Conservation (phyloP, 768 basidiomycete species). For the Trametes punicea region DNA sequence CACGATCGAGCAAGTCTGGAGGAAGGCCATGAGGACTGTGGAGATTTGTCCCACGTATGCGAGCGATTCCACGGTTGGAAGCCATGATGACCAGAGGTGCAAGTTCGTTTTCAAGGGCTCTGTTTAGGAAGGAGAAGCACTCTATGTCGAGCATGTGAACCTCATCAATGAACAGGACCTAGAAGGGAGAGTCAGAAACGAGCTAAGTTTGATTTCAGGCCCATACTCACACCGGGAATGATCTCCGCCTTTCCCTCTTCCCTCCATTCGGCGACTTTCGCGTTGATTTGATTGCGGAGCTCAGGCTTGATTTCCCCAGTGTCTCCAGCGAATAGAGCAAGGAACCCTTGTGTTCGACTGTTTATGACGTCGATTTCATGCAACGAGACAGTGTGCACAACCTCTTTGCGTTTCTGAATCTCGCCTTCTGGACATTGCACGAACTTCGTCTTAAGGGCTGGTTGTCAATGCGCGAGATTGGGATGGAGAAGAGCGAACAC, state of each 20-base stretch:
- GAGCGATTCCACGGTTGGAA: constrained; percentile 90
- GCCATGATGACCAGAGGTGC: constrained; percentile 98
- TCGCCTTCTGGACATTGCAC: constrained; percentile 98
- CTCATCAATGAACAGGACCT: constrained; percentile 99
- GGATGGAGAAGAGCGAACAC: too few species aligned
- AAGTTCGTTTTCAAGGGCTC: constrained; percentile 90
- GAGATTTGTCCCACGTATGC: constrained; percentile 94
- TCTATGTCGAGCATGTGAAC: constrained; percentile 99
- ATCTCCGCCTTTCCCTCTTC: constrained; percentile 99
- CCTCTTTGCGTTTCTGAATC: constrained; percentile 95
- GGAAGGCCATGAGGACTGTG: constrained; percentile 94
- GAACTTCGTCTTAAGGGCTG: constrained; percentile 99
- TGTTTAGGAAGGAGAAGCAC: constrained; percentile 97
- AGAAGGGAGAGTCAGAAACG: not conserved
- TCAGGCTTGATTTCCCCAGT: constrained; percentile 99
- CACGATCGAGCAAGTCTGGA: constrained; percentile 90
- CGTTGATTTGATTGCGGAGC: constrained; percentile 92
- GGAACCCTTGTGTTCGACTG: constrained; percentile 96
- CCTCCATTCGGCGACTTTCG: constrained; percentile 95
- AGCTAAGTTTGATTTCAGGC: not conserved
- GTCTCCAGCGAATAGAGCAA: constrained; percentile 92
- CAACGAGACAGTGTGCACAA: constrained; percentile 94
- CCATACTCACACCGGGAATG: constrained; percentile 78
- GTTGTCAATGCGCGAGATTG: too few species aligned
- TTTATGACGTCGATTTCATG: constrained; percentile 99